Conservation (phyloP, 495 filamentous ascomycete genomes). For the Usnea hakonensis region DNA sequence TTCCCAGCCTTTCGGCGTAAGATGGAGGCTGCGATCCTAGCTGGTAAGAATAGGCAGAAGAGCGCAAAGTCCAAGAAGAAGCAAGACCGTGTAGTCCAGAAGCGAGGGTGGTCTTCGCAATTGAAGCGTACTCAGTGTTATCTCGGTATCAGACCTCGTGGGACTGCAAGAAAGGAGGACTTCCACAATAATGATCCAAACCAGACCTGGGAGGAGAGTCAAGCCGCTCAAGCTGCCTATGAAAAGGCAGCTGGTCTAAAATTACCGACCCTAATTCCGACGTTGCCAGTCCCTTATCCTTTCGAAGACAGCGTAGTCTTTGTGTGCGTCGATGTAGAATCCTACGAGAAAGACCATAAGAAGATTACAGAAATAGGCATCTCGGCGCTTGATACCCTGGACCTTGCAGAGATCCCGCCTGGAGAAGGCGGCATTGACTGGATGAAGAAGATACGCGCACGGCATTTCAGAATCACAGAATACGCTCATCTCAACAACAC, state of each 20-base stretch:
- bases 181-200: conserved; percentile 17
- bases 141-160: conserved; percentile 49
- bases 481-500: conserved; percentile 54
- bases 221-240: conserved; percentile 21
- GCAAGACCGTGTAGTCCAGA: conserved; percentile 38
- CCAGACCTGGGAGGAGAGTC: conserved; percentile 24
- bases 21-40: conserved; percentile 37
- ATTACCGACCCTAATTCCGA: conserved; percentile 30
- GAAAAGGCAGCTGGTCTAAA: conserved; percentile 13
- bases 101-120: conserved; percentile 40
- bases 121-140: conserved; percentile 60
- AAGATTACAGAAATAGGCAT: conserved; percentile 81
- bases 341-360: conserved; percentile 50
- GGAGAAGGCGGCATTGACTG: conserved; percentile 54
- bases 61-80: conserved; percentile 44
- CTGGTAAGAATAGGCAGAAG: conserved; percentile 39
- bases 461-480: conserved; percentile 73
- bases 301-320: conserved; percentile 57
- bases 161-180: conserved; percentile 14
- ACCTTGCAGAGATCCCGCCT: conserved; percentile 46
- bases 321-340: conserved; percentile 73
- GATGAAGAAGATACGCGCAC: conserved; percentile 54
- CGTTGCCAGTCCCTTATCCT: conserved; percentile 34
- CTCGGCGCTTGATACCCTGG: conserved; percentile 66
- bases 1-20: conserved; percentile 41